Evolutionary conservation across 176 grass and related monocot species (phyloP).

Genomic region (Saccharum spontaneum): DNA sequence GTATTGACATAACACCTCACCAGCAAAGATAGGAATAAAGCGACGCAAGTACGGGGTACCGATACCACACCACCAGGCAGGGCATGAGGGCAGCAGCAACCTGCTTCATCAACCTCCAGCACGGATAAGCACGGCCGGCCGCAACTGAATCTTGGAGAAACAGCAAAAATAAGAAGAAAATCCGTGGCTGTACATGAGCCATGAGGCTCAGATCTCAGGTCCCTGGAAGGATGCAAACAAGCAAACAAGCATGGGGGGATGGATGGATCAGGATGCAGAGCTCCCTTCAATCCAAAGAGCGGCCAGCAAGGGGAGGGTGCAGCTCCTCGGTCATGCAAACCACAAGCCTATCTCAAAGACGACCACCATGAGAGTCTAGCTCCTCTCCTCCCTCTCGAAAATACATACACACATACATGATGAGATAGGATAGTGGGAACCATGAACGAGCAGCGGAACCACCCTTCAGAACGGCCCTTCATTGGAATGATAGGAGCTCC

Average conservation of each 20-base stretch:
- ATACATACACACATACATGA: not conserved
- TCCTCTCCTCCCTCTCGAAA: not conserved
- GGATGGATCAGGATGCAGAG: constrained; percentile 53
- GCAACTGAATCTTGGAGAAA: not conserved
- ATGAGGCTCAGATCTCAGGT: not conserved
- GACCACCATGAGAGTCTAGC: not conserved
- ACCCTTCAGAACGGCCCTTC: constrained; percentile 41
- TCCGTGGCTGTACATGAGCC: not conserved
- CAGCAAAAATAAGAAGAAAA: rapidly evolving
- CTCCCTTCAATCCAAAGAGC: constrained; percentile 99
- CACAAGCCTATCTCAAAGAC: constrained; percentile 69
- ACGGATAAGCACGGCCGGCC: not conserved
- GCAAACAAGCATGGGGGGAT: not conserved
- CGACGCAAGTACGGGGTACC: not conserved
- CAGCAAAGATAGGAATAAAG: not conserved
- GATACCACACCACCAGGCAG: not conserved
- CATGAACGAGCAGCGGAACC: constrained; percentile 78
- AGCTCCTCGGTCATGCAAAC: constrained; percentile 87
- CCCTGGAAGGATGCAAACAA: not conserved
- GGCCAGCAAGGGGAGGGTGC: constrained; percentile 50
- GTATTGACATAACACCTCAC: not conserved
- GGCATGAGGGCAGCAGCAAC: not conserved
- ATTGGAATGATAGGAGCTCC: constrained; percentile 81
- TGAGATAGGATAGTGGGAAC: constrained; percentile 81
- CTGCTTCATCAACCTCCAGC: not conserved